Base-by-base conservation (phyloP, 2,329 filamentous ascomycete species). In the Chalaropsis ovoidea region DNA sequence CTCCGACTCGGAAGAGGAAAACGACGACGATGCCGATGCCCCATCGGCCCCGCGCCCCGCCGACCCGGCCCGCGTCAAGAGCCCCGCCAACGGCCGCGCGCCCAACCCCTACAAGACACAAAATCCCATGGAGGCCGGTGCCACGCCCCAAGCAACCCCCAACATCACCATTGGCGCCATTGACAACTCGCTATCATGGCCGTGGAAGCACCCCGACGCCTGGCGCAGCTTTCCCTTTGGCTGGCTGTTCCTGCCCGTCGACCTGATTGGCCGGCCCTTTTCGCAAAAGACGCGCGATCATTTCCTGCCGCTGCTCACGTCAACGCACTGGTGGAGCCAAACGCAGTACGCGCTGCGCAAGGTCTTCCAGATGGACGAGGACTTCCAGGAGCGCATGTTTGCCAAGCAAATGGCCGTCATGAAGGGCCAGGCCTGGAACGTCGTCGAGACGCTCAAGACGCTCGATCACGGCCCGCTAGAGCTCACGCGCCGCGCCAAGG, bases 401-500 rank as follows among this genome's bases (percentile, higher is more conserved):
- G 90, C 90, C n/a, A 86, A 90, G 70, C 94, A 99, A 73, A 95
- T 99, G 68, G 93, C 94, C 0, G 94, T 99, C 67, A 96, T 99
- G 90, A 99, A 99, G 76, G 94, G 94, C 11, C 94, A 99, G 74
- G 94, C 94, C 0, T 99, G 94, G 91, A 99, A 99, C 73, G 94
- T 99, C 0, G 94, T 99, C 3, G 94, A 99, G 77, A 96, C 94
- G 0, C 81, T 99, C 68, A 99, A 99, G 75, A 89, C 89, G 19
- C 80, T 85, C 0, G 94, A 97, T 72, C 93, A 97, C 72, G 94
- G 94, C 0, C 94, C 94, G 0, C 79, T 99, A 19, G 94, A 97
- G 76, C 82, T 99, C 64, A 97, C 94, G 3, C 83, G 94, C 69
- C 83, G 94, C 70, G 88, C 90, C 61, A 86, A 93, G 71, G 93